A percentile compares a stretch with the other conserved stretches of the same genome.
These are phyloP conservation scores for Neurospora sp. DNA, from an alignment of 495 filamentous ascomycete genomes.

Conservation along the genomic window DNA sequence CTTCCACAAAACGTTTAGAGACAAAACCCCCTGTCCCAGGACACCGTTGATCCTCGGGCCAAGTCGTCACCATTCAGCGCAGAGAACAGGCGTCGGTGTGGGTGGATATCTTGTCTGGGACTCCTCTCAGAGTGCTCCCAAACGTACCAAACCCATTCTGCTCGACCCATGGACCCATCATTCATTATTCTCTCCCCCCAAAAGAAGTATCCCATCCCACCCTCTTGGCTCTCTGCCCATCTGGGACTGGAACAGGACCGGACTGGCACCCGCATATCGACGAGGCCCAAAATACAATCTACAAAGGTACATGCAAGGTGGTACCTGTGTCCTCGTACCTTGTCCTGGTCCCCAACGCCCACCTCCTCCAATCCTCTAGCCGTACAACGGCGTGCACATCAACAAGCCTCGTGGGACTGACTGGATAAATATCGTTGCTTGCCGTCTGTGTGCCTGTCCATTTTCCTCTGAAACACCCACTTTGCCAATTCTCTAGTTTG, in stretches of 20 bases:
- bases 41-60: constrained; percentile 20
- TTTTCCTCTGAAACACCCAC: constrained; percentile 14
- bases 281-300: neutral
- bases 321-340: neutral
- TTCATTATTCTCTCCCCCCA: neutral
- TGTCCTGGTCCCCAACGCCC: neutral
- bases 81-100: constrained; percentile 12
- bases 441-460: constrained; percentile 12
- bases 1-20: neutral
- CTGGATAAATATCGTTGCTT: constrained; percentile 25
- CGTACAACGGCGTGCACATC: constrained; percentile 12
- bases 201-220: constrained; percentile 1
- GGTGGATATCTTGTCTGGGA: constrained; percentile 2
- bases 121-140: neutral
- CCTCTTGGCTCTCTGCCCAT: constrained; percentile 5
- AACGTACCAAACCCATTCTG: constrained; percentile 1
- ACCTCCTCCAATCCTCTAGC: constrained; percentile 1
- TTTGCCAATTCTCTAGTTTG: constrained; percentile 12
- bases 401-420: constrained; percentile 17
- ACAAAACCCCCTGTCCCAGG: constrained; percentile 11
- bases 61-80: constrained; percentile 16
- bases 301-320: neutral
- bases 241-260: neutral
- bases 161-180: too few species aligned
- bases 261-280: neutral